Conservation (phyloP, 73 alveolate species). For the Paramecium tetraurelia region DNA sequence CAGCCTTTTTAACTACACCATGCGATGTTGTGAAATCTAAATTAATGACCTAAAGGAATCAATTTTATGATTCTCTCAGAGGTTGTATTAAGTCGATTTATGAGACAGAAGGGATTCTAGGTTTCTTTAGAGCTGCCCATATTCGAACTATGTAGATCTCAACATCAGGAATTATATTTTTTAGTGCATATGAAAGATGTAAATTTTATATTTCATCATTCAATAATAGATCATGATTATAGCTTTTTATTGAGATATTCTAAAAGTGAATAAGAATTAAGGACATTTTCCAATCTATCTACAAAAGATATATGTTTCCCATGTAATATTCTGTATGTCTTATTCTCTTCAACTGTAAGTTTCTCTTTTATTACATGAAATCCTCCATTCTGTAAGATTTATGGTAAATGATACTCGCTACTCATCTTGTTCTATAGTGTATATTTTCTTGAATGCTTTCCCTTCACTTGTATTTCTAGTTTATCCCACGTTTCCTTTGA, state of each 20-base stretch:
- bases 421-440: background rate
- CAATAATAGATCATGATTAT: background rate
- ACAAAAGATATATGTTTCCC: background rate
- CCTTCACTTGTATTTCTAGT: background rate
- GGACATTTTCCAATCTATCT: slow-evolving; percentile 42
- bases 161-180: slow-evolving; percentile 47
- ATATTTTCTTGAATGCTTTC: background rate
- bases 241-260: slow-evolving; percentile 7
- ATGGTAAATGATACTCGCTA: background rate
- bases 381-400: background rate
- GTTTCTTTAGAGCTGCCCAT: slow-evolving; percentile 52
- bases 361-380: background rate
- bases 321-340: background rate
- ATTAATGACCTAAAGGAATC: slow-evolving; percentile 51
- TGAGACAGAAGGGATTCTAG: slow-evolving; percentile 32
- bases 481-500: background rate
- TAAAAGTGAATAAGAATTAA: background rate
- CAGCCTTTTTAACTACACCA: slow-evolving; percentile 65
- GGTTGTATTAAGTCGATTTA: slow-evolving; percentile 25
- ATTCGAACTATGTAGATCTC: slow-evolving; percentile 33
- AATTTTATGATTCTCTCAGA: slow-evolving; percentile 5
- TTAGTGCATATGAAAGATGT: slow-evolving; percentile 47
- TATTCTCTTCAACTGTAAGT: background rate
- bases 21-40: slow-evolving; percentile 61
- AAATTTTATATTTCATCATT: background rate